Base-by-base conservation (phyloP, 1,139 yeast species). In the Chernovozyma aurita region DNA sequence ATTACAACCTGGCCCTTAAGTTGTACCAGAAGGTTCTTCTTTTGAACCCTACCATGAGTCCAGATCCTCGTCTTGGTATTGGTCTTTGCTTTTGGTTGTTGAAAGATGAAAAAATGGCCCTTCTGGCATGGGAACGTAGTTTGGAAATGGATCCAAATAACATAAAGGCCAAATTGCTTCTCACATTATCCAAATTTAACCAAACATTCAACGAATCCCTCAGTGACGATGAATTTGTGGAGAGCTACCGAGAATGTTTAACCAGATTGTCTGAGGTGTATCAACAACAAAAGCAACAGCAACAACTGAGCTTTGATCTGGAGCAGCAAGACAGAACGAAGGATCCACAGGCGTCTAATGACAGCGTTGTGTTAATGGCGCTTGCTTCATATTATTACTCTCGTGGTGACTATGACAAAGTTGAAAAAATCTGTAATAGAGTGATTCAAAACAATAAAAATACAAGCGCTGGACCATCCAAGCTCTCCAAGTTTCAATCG, bases 21-120 rank as follows among this genome's bases (percentile, higher is more conserved):
- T 59, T 85, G 31, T 92, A 85, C 59, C 99, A 92, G 62, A 85
- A 82, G 45, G 82, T 86, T 8, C 68, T 92, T 46, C 73, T 81
- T 32, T 69, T 82, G 35, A 81, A 87, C 44, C 97, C 97, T 2
- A 54, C 79, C 28, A 66, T 84, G 52, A 73, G 74, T 45, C 97
- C 97, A 1, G 98, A 92, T 59, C 95, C 98, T 16, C 73, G 99
- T 60, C 74, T 92, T 40, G 99, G 98, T 18, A 80, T 92, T 45
- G 99, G 98, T 29, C 67, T 92, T 48, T 90, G 97, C 59, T 90
- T 82, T 55, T 92, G 97, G 97, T 78, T 79, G 43, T 65, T 92
- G 42, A 83, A 82, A 38, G 95, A 87, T 54, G 76, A 77, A 45
- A 73, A 73, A 32, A 76, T 87, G 69, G 97, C 98, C 0, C 54